These are phyloP conservation scores for Blepharisma japonicum DNA, from an alignment of 73 alveolate species.

Conservation along the genomic window DNA sequence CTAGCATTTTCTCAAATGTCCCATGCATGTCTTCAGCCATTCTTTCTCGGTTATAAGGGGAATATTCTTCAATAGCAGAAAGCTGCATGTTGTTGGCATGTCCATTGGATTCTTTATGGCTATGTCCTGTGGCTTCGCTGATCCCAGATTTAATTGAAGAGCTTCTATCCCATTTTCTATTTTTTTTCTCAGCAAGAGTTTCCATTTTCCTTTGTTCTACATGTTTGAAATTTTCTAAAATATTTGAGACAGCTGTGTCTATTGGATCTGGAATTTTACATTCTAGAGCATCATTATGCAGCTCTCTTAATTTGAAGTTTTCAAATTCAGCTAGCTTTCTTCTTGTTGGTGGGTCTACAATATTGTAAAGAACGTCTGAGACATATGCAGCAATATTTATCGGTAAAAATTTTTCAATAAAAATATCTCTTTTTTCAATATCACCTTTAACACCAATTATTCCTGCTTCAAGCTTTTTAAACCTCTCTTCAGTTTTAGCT, in stretches of 20 bases:
- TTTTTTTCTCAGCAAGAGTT: background rate
- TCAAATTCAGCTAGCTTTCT: constrained; percentile 9
- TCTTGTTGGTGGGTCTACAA: background rate
- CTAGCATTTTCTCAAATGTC: background rate
- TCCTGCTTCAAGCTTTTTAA: background rate
- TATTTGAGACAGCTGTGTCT: background rate
- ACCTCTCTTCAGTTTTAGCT: background rate
- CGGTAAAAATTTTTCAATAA: background rate
- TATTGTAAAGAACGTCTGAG: background rate
- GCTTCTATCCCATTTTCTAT: background rate
- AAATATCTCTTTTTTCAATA: background rate
- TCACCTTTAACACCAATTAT: background rate
- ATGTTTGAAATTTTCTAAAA: background rate
- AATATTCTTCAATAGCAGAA: background rate
- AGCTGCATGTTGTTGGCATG: too few species aligned
- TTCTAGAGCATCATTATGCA: background rate
- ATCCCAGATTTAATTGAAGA: background rate
- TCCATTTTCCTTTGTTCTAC: constrained; percentile 1
- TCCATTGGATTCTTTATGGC: too few species aligned
- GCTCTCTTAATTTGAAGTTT: background rate
- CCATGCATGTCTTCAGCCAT: background rate
- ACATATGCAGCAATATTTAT: background rate
- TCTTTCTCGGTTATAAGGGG: background rate
- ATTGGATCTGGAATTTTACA: background rate
- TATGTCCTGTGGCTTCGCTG: background rate